Conservation (phyloP, 140 eudicot genomes). For the Bidens hawaiensis region DNA sequence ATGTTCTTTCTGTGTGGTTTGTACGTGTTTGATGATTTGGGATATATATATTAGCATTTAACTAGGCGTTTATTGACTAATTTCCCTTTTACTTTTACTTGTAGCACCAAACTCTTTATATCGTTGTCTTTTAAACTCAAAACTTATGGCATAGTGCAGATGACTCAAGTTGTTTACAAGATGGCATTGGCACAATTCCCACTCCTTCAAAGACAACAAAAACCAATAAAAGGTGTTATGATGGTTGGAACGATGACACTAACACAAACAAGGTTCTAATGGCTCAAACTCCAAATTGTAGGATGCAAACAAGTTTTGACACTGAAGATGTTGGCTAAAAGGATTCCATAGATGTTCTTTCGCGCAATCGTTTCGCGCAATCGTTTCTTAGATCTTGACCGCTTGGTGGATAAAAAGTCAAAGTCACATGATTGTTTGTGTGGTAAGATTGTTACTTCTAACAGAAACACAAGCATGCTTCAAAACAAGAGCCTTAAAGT, state of each 20-base stretch:
- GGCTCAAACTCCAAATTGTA: slow-evolving; percentile 26
- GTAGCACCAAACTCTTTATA: too few relatives aligned
- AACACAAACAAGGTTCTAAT: slow-evolving; percentile 26
- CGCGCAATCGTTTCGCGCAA: slow-evolving; percentile 30
- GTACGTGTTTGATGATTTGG: background rate
- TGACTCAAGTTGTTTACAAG: slow-evolving; percentile 24
- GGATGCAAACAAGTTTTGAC: slow-evolving; percentile 7
- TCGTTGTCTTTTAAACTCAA: too few relatives aligned
- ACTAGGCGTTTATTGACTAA: background rate
- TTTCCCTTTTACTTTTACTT: slow-evolving; percentile 4
- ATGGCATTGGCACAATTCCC: slow-evolving; percentile 13
- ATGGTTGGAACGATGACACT: slow-evolving; percentile 28
- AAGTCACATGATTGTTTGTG: background rate
- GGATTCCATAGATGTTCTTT: slow-evolving; percentile 2
- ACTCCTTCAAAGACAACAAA: slow-evolving; percentile 21
- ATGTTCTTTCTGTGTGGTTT: background rate
- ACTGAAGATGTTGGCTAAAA: slow-evolving; percentile 6
- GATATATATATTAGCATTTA: too few relatives aligned
- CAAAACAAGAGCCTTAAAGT: slow-evolving; percentile 1
- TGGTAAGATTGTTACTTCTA: slow-evolving; percentile 24
- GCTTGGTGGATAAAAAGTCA: slow-evolving; percentile 1
- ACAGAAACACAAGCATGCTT: slow-evolving; percentile 31
- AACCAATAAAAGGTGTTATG: slow-evolving; percentile 25
- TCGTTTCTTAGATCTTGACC: slow-evolving; percentile 21
- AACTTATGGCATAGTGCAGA: slow-evolving; percentile 18